These are phyloP conservation scores for Lecanicillium sp. DNA, from an alignment of 2,329 filamentous ascomycete species.

Conservation along the genomic window DNA sequence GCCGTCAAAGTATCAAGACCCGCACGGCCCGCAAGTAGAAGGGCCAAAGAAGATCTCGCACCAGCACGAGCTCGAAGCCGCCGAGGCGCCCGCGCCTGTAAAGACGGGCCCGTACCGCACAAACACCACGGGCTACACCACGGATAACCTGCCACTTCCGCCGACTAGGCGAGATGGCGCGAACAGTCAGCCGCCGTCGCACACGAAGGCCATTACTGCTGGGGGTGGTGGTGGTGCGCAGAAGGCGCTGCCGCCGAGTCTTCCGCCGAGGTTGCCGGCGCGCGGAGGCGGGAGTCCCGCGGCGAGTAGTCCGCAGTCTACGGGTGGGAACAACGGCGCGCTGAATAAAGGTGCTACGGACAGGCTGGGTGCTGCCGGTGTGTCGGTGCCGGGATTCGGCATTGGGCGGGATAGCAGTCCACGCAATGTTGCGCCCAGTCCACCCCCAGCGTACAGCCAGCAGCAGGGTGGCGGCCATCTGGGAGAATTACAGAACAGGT, in stretches of 20 bases:
- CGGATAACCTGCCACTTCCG: conserved; percentile 62
- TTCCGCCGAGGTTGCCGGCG: conserved; percentile 61
- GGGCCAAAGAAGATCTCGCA: conserved; percentile 9
- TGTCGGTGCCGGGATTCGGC: conserved; percentile 71
- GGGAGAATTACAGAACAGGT: conserved; percentile 61
- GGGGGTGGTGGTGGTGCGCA: conserved; percentile 13
- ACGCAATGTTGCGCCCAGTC: conserved; percentile 18
- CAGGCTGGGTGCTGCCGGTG: conserved; percentile 63
- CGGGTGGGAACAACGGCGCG: conserved; percentile 19
- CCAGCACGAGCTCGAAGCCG: conserved; percentile 7
- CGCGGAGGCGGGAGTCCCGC: conserved; percentile 25
- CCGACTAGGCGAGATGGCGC: conserved; percentile 46
- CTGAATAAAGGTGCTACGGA: conserved; percentile 52
- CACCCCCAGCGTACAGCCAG: conserved; percentile 13
- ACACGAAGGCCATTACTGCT: conserved; percentile 21
- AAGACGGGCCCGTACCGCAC: conserved; percentile 51
- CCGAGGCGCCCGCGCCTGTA: conserved; percentile 34
- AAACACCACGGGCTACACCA: conserved; percentile 65
- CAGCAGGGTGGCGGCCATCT: conserved; percentile 34
- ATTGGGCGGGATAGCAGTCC: conserved; percentile 44
- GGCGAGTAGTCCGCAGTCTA: conserved; percentile 17
- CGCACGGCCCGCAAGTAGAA: conserved; percentile 13
- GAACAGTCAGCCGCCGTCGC: conserved; percentile 21
- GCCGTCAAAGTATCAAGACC: conserved; percentile 26
- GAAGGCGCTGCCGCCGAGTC: conserved; percentile 40